A percentile compares a stretch with the other conserved stretches of the same genome.
Conservation (phyloP, 2,329 filamentous ascomycete species). For the Sarocladiaceae sp. region DNA sequence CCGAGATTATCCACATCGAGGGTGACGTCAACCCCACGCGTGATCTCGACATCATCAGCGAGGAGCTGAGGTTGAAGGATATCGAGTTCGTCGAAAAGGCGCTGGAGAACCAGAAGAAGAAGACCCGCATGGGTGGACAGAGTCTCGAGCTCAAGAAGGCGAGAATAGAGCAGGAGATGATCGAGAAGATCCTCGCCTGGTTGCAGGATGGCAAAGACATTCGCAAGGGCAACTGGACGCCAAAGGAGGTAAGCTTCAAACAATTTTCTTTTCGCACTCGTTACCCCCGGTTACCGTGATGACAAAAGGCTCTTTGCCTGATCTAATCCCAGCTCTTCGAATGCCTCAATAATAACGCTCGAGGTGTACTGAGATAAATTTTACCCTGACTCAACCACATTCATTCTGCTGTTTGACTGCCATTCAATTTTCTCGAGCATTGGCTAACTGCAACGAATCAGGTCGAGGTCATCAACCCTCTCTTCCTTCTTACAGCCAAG, state of each 20-base stretch:
- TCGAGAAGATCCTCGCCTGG: slow-evolving; percentile 80
- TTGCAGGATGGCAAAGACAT: slow-evolving; percentile 89
- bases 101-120: slow-evolving; percentile 85
- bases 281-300: slow-evolving; percentile 59
- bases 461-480: slow-evolving; percentile 96
- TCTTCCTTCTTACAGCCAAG: slow-evolving; percentile 92
- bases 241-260: slow-evolving; percentile 78
- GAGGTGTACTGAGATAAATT: slow-evolving; percentile 85
- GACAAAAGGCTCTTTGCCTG: slow-evolving; percentile 96
- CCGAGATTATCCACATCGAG: slow-evolving; percentile 99
- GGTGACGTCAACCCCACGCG: slow-evolving; percentile 93
- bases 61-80: slow-evolving; percentile 95
- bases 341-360: slow-evolving; percentile 68
- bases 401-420: slow-evolving; percentile 8
- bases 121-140: slow-evolving; percentile 89
- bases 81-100: slow-evolving; percentile 98
- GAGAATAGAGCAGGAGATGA: slow-evolving; percentile 86
- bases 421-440: slow-evolving; percentile 8
- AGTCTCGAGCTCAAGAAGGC: slow-evolving; percentile 97
- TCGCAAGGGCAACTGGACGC: slow-evolving; percentile 79
- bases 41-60: slow-evolving; percentile 93
- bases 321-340: slow-evolving; percentile 99
- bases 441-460: slow-evolving; percentile 32
- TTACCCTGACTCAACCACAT: slow-evolving; percentile 53
- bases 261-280: slow-evolving; percentile 16